These are phyloP conservation scores for Polytrichum commune DNA, from an alignment of 225 moss, liverwort and hornwort genomes.

Conservation along the genomic window DNA sequence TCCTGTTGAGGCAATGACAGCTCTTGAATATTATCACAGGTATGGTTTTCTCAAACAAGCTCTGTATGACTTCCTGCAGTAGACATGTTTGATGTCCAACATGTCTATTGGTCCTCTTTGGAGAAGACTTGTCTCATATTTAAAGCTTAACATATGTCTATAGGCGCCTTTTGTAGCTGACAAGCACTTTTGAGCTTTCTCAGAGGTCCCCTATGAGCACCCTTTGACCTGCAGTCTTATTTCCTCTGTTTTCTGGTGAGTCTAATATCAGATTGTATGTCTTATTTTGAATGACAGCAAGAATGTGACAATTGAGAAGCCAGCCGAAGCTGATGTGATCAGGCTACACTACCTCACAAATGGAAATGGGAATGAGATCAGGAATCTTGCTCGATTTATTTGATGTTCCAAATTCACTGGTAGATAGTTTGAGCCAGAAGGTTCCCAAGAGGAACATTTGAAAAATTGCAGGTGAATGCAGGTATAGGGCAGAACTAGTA, in stretches of 20 bases:
- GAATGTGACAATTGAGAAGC: conserved; percentile 60
- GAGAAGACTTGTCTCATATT: not conserved
- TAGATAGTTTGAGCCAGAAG: not conserved
- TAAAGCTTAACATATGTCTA: not conserved
- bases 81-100: not conserved
- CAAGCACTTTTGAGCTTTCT: not conserved
- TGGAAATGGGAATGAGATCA: conserved; percentile 88
- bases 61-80: not conserved
- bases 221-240: not conserved
- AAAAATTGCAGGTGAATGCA: too few species aligned
- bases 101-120: not conserved
- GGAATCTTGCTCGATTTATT: conserved; percentile 72
- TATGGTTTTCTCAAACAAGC: conserved; percentile 9
- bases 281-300: conserved; percentile 51
- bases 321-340: conserved; percentile 62
- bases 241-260: not conserved
- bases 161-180: too few species aligned
- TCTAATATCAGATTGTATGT: conserved; percentile 1
- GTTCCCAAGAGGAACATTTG: too few species aligned
- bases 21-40: conserved; percentile 87
- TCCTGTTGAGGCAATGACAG: conserved; percentile 73
- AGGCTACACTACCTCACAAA: conserved; percentile 87
- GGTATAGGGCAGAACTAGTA: too few species aligned
- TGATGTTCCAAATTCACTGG: conserved; percentile 19
- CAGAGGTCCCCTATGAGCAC: not conserved